phyloP scores from a whole-genome alignment of 2,329 filamentous ascomycete genomes.

The Pseudodiploospora longispora region DNA sequence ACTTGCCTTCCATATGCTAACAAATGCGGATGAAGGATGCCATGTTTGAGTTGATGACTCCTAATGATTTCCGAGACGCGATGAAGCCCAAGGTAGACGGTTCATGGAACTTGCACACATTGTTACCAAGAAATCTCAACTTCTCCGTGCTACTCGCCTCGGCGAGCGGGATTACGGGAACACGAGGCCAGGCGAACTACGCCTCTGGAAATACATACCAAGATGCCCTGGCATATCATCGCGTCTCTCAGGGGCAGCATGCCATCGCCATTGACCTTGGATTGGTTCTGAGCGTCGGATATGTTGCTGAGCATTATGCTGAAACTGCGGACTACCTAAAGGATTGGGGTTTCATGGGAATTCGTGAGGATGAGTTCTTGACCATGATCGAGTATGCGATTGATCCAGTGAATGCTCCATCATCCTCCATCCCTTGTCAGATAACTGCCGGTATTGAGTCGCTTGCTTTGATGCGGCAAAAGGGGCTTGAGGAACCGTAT shows the following conservation, averaged over 20 bases:
- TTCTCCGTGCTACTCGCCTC: conserved; percentile 19
- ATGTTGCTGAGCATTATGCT: conserved; percentile 13
- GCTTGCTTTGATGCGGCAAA: too few species aligned
- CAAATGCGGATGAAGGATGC: neutral
- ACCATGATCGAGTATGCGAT: too few species aligned
- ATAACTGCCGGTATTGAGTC: too few species aligned
- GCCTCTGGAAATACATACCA: neutral
- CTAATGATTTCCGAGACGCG: conserved; percentile 8
- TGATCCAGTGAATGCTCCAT: too few species aligned
- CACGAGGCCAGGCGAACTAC: conserved; percentile 1
- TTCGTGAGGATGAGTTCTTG: too few species aligned
- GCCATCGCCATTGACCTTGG: conserved; percentile 2
- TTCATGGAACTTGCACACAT: neutral
- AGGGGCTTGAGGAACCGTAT: too few species aligned
- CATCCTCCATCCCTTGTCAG: too few species aligned
- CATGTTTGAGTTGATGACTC: conserved; percentile 16
- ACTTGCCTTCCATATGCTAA: neutral
- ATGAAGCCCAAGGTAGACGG: conserved; percentile 19
- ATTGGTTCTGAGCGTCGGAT: conserved; percentile 13
- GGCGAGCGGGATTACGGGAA: neutral
- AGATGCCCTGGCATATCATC: neutral
- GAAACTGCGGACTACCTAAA: too few species aligned
- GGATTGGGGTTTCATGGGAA: too few species aligned
- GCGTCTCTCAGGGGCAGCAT: neutral
- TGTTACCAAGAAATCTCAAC: neutral